Percentiles rank a stretch among this genome's conserved stretches.
phyloP scores from a whole-genome alignment of 75 land plant genomes.

The Cupressus sempervirens region DNA sequence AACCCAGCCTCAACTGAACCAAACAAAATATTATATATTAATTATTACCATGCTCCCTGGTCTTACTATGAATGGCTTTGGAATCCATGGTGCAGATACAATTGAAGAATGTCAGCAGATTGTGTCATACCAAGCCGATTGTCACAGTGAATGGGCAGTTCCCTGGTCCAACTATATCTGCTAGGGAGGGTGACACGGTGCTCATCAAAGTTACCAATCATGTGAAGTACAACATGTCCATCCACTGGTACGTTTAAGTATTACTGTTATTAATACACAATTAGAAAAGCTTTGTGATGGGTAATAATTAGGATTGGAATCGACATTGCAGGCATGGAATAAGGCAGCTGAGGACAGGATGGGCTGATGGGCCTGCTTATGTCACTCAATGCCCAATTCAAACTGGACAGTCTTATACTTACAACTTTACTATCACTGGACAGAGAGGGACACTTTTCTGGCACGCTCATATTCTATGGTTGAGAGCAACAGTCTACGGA shows the following conservation, averaged over 20 bases:
- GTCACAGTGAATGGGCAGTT: constrained; percentile 44
- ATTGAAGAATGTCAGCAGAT: constrained; percentile 36
- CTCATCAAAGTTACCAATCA: constrained; percentile 45
- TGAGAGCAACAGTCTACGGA: constrained; percentile 22
- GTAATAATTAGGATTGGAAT: not conserved
- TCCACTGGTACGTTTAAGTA: constrained; percentile 30
- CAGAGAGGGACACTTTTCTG: constrained; percentile 22
- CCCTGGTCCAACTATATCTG: constrained; percentile 44
- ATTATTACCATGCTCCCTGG: too few species aligned
- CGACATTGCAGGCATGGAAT: constrained; percentile 18
- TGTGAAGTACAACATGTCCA: constrained; percentile 36
- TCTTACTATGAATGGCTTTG: not conserved
- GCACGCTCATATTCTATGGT: constrained; percentile 26
- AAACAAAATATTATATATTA: too few species aligned
- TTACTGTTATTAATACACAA: not conserved
- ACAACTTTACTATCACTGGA: constrained; percentile 15
- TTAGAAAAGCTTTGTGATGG: not conserved
- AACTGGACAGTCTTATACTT: constrained; percentile 4
- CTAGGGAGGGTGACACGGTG: constrained; percentile 33
- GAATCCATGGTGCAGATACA: constrained; percentile 18
- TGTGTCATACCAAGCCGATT: constrained; percentile 46
- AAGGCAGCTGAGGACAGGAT: constrained; percentile 11
- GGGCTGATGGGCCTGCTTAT: constrained; percentile 22
- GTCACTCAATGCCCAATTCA: constrained; percentile 25
- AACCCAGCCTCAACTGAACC: not conserved